A percentile compares a stretch with the other conserved stretches of the same genome.
Conservation (phyloP, 495 filamentous ascomycete species). For the Penicillium verhagenii region DNA sequence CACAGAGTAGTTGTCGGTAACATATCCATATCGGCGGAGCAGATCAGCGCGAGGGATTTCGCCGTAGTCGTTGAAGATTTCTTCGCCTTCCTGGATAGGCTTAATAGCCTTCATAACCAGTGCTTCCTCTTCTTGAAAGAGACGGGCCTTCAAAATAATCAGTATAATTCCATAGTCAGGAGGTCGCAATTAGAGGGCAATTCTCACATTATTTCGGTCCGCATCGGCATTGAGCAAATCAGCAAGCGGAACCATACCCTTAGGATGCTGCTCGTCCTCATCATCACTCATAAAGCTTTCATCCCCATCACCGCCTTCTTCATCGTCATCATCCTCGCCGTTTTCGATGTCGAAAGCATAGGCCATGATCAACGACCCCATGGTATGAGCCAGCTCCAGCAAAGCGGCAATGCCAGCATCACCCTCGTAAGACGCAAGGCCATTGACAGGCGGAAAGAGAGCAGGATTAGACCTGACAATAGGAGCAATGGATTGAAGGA, state of each 20-base stretch:
- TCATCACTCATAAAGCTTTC: conserved; percentile 69
- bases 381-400: conserved; percentile 64
- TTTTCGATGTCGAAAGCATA: conserved; percentile 87
- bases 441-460: conserved; percentile 46
- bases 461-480: conserved; percentile 47
- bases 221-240: conserved; percentile 93
- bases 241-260: conserved; percentile 91
- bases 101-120: conserved; percentile 68
- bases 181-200: no score
- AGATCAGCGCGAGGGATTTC: conserved; percentile 78
- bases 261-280: conserved; percentile 60
- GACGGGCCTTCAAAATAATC: conserved; percentile 47
- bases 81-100: conserved; percentile 65
- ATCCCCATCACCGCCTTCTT: conserved; percentile 55
- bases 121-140: conserved; percentile 65
- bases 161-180: conserved; percentile 3
- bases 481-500: conserved; percentile 61
- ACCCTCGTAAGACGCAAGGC: conserved; percentile 51
- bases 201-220: conserved; percentile 69
- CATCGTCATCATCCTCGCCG: conserved; percentile 51
- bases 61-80: conserved; percentile 91
- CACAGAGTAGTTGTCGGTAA: conserved; percentile 69
- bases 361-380: conserved; percentile 89
- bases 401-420: conserved; percentile 51
- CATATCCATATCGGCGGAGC: conserved; percentile 85